Conservation (phyloP, 2,329 filamentous ascomycete species). For the Akanthomyces dipterigenus region DNA sequence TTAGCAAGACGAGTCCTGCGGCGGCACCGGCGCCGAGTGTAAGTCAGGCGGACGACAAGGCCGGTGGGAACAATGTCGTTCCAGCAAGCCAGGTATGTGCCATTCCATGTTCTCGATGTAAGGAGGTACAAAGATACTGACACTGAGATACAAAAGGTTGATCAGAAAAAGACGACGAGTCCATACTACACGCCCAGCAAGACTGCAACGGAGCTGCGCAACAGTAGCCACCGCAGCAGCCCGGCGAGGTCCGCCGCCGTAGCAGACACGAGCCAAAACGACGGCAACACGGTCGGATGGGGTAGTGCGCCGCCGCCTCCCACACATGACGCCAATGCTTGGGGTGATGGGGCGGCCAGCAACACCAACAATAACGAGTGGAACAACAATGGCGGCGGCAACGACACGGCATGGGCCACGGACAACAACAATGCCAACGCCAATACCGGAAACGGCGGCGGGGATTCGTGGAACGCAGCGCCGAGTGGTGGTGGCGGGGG, state of each 20-base stretch:
- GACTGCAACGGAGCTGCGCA: constrained; percentile 5
- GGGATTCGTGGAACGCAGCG: neutral
- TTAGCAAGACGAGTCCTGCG: constrained; percentile 2
- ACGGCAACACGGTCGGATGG: neutral
- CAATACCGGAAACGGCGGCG: neutral
- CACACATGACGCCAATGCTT: neutral
- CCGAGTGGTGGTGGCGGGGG: neutral
- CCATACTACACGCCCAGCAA: constrained; percentile 15
- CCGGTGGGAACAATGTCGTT: neutral
- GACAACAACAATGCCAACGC: neutral
- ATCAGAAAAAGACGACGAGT: constrained; percentile 5
- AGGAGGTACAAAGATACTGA: too few species aligned
- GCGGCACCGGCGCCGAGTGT: constrained; percentile 6
- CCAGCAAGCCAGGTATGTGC: constrained; percentile 14
- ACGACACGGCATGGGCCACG: neutral
- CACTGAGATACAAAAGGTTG: neutral
- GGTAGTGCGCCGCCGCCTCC: neutral
- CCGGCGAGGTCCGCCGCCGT: neutral
- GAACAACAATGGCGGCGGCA: neutral
- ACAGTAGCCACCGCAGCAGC: constrained; percentile 13
- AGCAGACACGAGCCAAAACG: neutral
- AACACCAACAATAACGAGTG: neutral
- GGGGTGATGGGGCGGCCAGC: neutral
- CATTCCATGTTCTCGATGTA: too few species aligned
- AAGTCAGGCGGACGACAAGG: constrained; percentile 4